Conservation (phyloP, 495 filamentous ascomycete genomes). For the Venustampulla echinocandica region DNA sequence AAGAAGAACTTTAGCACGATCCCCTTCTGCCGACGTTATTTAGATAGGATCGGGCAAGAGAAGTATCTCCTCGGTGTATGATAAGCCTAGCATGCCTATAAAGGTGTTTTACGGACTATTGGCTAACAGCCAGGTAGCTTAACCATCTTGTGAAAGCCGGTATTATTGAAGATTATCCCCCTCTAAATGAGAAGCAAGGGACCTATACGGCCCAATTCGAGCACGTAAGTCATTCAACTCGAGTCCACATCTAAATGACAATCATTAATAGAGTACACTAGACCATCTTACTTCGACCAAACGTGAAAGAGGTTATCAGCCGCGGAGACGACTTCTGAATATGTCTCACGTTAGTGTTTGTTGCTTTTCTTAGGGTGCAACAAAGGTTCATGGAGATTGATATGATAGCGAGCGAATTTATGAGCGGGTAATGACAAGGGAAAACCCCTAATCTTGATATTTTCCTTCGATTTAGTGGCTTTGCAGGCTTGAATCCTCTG, state of each 20-base stretch:
- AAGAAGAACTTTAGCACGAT: slow-evolving; percentile 86
- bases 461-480: too few species aligned
- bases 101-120: neutral
- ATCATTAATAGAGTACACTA: slow-evolving; percentile 25
- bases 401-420: too few species aligned
- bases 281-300: slow-evolving; percentile 81
- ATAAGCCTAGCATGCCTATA: neutral
- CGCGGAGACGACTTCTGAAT: slow-evolving; percentile 89
- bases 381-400: too few species aligned
- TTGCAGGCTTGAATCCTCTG: too few species aligned
- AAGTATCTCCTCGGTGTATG: slow-evolving; percentile 79
- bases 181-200: slow-evolving; percentile 83
- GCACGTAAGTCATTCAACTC: slow-evolving; percentile 56
- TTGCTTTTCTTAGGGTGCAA: too few species aligned
- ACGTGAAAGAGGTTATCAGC: slow-evolving; percentile 85
- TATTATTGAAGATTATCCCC: slow-evolving; percentile 87
- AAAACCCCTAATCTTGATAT: too few species aligned
- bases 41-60: slow-evolving; percentile 77
- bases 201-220: slow-evolving; percentile 95
- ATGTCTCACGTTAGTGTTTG: too few species aligned
- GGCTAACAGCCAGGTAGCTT: too few species aligned
- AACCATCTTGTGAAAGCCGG: slow-evolving; percentile 76
- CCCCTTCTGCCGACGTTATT: slow-evolving; percentile 75
- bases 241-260: neutral
- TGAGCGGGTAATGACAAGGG: too few species aligned